Conservation (phyloP, 2,329 filamentous ascomycete species). For the Penicillium verrucosum region DNA sequence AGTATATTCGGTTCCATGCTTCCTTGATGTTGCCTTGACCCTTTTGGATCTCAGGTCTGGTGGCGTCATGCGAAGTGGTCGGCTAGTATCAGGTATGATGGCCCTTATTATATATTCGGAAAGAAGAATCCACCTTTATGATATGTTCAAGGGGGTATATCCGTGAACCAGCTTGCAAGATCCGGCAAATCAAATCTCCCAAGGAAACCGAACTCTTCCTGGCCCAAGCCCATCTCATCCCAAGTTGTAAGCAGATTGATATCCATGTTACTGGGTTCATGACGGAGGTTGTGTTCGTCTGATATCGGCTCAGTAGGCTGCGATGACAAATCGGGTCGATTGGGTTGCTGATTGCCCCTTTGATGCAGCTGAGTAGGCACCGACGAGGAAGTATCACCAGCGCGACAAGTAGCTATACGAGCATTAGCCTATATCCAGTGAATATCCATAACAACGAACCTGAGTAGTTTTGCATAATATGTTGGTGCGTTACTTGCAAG, state of each 20-base stretch:
- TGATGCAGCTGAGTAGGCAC: constrained; percentile 8
- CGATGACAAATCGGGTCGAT: background rate
- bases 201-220: constrained; percentile 23
- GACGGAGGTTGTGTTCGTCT: background rate
- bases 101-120: background rate
- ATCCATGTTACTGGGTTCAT: background rate
- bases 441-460: constrained; percentile 1
- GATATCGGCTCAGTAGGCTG: background rate
- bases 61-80: background rate
- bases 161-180: constrained; percentile 23
- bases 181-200: constrained; percentile 24
- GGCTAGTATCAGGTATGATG: too few species aligned
- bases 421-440: background rate
- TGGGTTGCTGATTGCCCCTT: background rate
- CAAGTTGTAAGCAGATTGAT: constrained; percentile 18
- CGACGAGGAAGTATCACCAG: background rate
- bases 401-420: constrained; percentile 3
- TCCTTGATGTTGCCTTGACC: background rate
- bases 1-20: background rate
- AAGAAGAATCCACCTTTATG: too few species aligned
- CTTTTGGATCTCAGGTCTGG: background rate
- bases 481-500: constrained; percentile 24
- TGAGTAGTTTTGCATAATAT: constrained; percentile 20
- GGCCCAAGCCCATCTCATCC: constrained; percentile 20
- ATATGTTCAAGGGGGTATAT: constrained; percentile 11